These are phyloP conservation scores for Seiridium unicorne DNA, from an alignment of 2,329 filamentous ascomycete genomes.

Conservation along the genomic window DNA sequence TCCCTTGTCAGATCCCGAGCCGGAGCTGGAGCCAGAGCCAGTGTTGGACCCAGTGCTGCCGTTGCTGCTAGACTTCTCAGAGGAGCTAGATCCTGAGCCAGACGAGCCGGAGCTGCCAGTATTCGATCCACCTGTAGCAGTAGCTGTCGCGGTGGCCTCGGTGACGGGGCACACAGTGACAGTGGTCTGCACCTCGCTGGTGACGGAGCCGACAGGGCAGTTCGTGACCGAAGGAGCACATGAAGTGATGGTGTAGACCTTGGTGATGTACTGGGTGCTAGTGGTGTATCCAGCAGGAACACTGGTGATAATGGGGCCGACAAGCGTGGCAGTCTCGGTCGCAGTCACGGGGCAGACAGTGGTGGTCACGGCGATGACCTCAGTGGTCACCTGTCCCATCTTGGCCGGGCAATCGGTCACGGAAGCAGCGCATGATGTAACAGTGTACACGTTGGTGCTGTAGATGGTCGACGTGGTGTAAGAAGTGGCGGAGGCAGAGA, in stretches of 20 bases:
- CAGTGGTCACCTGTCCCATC: slow-evolving; percentile 3
- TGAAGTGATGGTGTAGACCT: slow-evolving; percentile 2
- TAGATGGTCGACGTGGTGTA: slow-evolving; percentile 25
- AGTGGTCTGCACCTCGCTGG: slow-evolving; percentile 31
- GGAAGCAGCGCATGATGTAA: slow-evolving; percentile 27
- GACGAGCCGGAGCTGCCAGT: not conserved
- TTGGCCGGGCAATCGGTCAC: slow-evolving; percentile 26
- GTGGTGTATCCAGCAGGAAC: slow-evolving; percentile 10
- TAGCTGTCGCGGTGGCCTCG: not conserved
- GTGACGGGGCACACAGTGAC: slow-evolving; percentile 53
- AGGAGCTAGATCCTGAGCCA: not conserved
- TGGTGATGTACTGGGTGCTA: slow-evolving; percentile 1
- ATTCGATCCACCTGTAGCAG: not conserved
- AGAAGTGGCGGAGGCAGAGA: slow-evolving; percentile 2
- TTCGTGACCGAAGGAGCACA: slow-evolving; percentile 3
- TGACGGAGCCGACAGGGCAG: slow-evolving; percentile 1
- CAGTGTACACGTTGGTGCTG: slow-evolving; percentile 25
- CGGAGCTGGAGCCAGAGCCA: not conserved
- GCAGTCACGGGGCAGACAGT: slow-evolving; percentile 15
- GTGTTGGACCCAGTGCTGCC: slow-evolving; percentile 27
- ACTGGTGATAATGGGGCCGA: not conserved
- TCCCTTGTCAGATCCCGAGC: not conserved
- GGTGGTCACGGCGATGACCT: slow-evolving; percentile 26
- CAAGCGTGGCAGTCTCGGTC: slow-evolving; percentile 10
- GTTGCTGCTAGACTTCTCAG: slow-evolving; percentile 38